Percentiles rank a stretch among this genome's conserved stretches.
These are phyloP conservation scores for Spongispora temasekensis DNA, from an alignment of 1,284 basidiomycete genomes.

Conservation along the genomic window DNA sequence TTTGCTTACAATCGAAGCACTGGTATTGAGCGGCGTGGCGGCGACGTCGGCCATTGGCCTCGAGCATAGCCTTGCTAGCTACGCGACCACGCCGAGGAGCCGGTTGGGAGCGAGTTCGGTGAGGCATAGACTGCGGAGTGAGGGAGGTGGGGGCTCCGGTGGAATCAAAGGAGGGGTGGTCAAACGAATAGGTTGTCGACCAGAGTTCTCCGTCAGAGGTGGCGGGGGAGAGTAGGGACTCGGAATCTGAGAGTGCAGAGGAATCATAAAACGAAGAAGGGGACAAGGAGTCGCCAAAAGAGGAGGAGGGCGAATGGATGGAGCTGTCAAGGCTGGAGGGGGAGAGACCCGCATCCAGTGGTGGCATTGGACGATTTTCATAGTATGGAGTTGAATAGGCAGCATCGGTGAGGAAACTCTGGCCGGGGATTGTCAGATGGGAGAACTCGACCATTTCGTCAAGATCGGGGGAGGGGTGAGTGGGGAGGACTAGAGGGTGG, in stretches of 20 bases:
- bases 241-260: constrained; percentile 19
- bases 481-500: constrained; percentile 6
- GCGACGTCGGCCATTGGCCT: constrained; percentile 34
- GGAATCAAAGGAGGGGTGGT: constrained; percentile 1
- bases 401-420: constrained; percentile 11
- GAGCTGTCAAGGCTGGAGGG: constrained; percentile 20
- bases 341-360: constrained; percentile 11
- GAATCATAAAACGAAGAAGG: constrained; percentile 19
- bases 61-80: constrained; percentile 37
- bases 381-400: constrained; percentile 7
- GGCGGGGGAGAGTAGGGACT: constrained; percentile 24
- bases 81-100: constrained; percentile 21
- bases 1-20: constrained; percentile 25
- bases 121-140: neutral
- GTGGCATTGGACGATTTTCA: neutral
- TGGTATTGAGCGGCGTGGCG: constrained; percentile 26
- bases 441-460: constrained; percentile 28
- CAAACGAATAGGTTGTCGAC: constrained; percentile 5
- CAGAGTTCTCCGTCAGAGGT: constrained; percentile 20
- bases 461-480: constrained; percentile 6
- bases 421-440: constrained; percentile 7
- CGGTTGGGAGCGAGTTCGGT: constrained; percentile 21
- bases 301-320: constrained; percentile 28
- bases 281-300: constrained; percentile 27
- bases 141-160: neutral